Evolutionary conservation across 2,329 filamentous ascomycete genomes (phyloP).

Genomic region (Colletotrichum nymphaeae): DNA sequence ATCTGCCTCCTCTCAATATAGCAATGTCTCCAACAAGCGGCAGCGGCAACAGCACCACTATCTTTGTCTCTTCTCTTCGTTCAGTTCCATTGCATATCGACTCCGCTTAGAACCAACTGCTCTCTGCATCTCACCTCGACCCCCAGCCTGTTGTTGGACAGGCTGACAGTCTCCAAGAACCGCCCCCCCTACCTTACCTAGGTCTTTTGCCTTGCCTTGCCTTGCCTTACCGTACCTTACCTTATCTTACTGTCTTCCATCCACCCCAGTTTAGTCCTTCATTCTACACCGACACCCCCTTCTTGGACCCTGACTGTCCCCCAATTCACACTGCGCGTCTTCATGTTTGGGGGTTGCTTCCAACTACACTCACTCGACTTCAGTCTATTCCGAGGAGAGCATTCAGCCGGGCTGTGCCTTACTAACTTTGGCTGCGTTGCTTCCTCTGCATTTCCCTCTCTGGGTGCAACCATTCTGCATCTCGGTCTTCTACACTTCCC

Average conservation of each 20-base stretch:
- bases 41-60: slow-evolving; percentile 37
- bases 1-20: slow-evolving; percentile 50
- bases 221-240: slow-evolving; percentile 28
- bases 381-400: slow-evolving; percentile 44
- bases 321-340: slow-evolving; percentile 36
- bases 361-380: slow-evolving; percentile 46
- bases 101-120: slow-evolving; percentile 43
- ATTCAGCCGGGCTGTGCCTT: slow-evolving; percentile 59
- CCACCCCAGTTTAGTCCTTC: slow-evolving; percentile 30
- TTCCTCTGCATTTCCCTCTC: slow-evolving; percentile 31
- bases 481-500: slow-evolving; percentile 44
- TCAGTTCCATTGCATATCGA: slow-evolving; percentile 51
- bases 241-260: slow-evolving; percentile 10
- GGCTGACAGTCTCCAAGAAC: slow-evolving; percentile 44
- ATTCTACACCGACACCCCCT: slow-evolving; percentile 37
- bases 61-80: slow-evolving; percentile 47
- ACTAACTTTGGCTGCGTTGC: slow-evolving; percentile 54
- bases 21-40: slow-evolving; percentile 50
- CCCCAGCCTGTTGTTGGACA: slow-evolving; percentile 47
- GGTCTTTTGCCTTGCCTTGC: slow-evolving; percentile 12
- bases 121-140: slow-evolving; percentile 40
- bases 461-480: slow-evolving; percentile 26
- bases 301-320: slow-evolving; percentile 34
- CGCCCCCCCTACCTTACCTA: slow-evolving; percentile 11
- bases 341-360: slow-evolving; percentile 45